Conservation (phyloP, 1,139 yeast genomes). For the Candida albicans region DNA sequence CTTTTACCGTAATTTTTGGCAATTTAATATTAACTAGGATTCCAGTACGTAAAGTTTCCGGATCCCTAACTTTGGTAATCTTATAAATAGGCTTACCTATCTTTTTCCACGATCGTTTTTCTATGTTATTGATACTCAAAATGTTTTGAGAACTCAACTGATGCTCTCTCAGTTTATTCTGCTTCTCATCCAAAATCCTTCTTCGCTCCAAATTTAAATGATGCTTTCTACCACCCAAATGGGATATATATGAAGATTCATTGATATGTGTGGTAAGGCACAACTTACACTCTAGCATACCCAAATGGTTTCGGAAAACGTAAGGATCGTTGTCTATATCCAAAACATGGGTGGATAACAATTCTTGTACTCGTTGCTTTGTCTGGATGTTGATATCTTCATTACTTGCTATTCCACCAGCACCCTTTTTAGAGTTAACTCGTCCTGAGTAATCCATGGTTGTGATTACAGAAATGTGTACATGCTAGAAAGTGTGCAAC, state of each 20-base stretch:
- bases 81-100: constrained; percentile 75
- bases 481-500: not conserved
- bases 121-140: constrained; percentile 31
- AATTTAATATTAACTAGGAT: constrained; percentile 57
- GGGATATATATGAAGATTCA: constrained; percentile 77
- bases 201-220: constrained; percentile 66
- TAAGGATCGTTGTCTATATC: constrained; percentile 77
- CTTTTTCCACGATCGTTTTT: constrained; percentile 53
- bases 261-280: constrained; percentile 75
- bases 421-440: constrained; percentile 46
- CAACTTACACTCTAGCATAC: constrained; percentile 70
- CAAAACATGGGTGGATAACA: constrained; percentile 58
- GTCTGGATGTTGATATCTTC: constrained; percentile 68
- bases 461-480: not conserved
- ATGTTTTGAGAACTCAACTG: constrained; percentile 12
- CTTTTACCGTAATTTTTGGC: constrained; percentile 48
- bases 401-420: constrained; percentile 75
- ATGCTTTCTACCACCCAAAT: constrained; percentile 78
- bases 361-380: constrained; percentile 60
- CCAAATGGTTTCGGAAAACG: constrained; percentile 70
- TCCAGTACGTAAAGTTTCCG: constrained; percentile 58
- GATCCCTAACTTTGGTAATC: constrained; percentile 66
- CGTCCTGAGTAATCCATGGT: constrained; percentile 46
- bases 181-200: constrained; percentile 43
- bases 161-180: constrained; percentile 18